Evolutionary conservation across 345 rosid genomes (phyloP).

Genomic region (Mercurialis annua): DNA sequence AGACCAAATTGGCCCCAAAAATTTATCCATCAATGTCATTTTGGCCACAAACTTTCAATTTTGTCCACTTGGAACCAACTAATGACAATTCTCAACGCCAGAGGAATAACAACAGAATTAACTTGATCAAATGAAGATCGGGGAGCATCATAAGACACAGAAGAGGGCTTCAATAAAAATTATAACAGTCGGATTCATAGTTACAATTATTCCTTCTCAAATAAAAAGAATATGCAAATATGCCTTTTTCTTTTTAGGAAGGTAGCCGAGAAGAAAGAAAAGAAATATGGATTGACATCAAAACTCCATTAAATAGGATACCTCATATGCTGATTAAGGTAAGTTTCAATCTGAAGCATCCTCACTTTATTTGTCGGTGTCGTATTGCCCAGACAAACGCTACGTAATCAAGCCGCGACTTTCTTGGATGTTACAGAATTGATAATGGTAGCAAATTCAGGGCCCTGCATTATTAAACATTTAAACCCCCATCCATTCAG

Average conservation of each 20-base stretch:
- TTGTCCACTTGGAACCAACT: no score
- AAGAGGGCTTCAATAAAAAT: conserved; percentile 4
- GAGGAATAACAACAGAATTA: neutral
- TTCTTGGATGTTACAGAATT: conserved; percentile 86
- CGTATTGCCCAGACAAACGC: conserved; percentile 1
- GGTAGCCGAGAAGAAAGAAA: neutral
- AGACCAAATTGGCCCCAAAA: no score
- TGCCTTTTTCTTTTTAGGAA: neutral
- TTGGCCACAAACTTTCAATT: no score
- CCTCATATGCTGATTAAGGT: conserved; percentile 3
- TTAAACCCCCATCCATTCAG: conserved; percentile 11
- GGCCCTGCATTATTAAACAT: conserved; percentile 58
- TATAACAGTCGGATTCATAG: neutral
- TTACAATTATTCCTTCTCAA: neutral
- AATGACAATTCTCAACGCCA: neutral
- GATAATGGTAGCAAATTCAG: conserved; percentile 89
- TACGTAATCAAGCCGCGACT: conserved; percentile 63
- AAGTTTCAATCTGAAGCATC: conserved; percentile 16
- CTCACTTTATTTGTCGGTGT: conserved; percentile 8
- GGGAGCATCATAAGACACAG: no score
- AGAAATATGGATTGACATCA: conserved; percentile 11
- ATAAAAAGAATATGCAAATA: no score
- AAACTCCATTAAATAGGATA: conserved; percentile 8
- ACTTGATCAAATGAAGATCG: neutral
- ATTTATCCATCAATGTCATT: no score